Percentiles rank a stretch among this genome's conserved stretches.
phyloP scores from a whole-genome alignment of 1,139 yeast species.

The Sugiyamaella sp. region DNA sequence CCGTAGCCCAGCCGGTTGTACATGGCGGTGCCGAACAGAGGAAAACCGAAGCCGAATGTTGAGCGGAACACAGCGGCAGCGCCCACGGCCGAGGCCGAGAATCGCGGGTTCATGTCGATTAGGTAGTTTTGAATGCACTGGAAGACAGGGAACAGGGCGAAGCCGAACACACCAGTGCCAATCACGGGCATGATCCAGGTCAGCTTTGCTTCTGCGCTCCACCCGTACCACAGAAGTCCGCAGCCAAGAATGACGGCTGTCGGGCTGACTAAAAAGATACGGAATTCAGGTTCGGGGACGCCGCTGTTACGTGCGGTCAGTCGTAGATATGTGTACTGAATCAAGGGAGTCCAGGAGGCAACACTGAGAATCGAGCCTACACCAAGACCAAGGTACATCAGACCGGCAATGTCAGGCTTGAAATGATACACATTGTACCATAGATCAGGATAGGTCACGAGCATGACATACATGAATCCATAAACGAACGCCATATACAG shows the following conservation, averaged over 20 bases:
- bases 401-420: conserved; percentile 54
- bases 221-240: conserved; percentile 64
- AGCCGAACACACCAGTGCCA: conserved; percentile 59
- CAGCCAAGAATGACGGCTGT: conserved; percentile 54
- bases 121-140: conserved; percentile 62
- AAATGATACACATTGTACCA: conserved; percentile 54
- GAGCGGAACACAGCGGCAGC: conserved; percentile 67
- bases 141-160: conserved; percentile 60
- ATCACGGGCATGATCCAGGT: conserved; percentile 61
- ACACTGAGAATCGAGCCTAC: conserved; percentile 55
- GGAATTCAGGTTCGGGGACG: conserved; percentile 57
- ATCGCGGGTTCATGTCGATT: conserved; percentile 67
- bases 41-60: conserved; percentile 57
- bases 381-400: conserved; percentile 60
- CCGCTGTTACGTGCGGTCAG: conserved; percentile 52
- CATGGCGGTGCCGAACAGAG: conserved; percentile 42
- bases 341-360: conserved; percentile 48
- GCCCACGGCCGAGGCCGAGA: conserved; percentile 60
- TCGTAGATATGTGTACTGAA: conserved; percentile 46
- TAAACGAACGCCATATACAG: conserved; percentile 64
- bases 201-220: conserved; percentile 56
- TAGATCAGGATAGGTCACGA: conserved; percentile 60
- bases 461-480: conserved; percentile 64
- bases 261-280: conserved; percentile 50
- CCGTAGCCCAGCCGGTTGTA: conserved; percentile 53